Percentiles rank a stretch among this genome's conserved stretches.
These are phyloP conservation scores for Ascochyta fabae DNA, from an alignment of 2,329 filamentous ascomycete species.

Conservation along the genomic window DNA sequence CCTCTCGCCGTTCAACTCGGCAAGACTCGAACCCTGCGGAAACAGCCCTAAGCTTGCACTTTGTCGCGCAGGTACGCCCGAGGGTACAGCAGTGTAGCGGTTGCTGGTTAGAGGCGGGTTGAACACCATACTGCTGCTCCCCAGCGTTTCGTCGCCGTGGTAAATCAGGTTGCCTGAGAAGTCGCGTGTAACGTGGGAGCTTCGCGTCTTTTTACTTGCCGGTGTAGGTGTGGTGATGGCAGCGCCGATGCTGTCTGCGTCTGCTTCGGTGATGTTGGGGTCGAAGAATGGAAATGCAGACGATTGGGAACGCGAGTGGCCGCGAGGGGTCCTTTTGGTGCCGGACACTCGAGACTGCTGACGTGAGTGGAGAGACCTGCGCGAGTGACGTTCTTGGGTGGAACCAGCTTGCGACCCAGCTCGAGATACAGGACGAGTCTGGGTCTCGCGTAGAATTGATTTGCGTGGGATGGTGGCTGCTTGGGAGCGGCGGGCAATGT, in stretches of 20 bases:
- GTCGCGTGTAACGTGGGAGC: conserved; percentile 22
- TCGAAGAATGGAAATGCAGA: conserved; percentile 40
- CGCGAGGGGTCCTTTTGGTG: conserved; percentile 22
- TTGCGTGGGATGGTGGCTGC: conserved; percentile 16
- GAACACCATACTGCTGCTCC: conserved; percentile 26
- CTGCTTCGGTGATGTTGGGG: conserved; percentile 12
- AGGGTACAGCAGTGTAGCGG: conserved; percentile 1
- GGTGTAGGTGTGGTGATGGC: conserved; percentile 9
- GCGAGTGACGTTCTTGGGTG: conserved; percentile 32
- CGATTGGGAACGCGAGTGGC: conserved; percentile 36
- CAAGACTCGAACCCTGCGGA: conserved; percentile 18
- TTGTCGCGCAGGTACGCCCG: conserved; percentile 1
- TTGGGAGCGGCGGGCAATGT: conserved; percentile 10
- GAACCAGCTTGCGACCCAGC: conserved; percentile 19
- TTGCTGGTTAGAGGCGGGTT: conserved; percentile 12
- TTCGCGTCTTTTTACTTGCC: background rate
- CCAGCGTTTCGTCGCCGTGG: conserved; percentile 28
- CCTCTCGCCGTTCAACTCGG: conserved; percentile 11
- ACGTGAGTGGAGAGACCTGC: conserved; percentile 32
- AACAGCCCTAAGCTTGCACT: conserved; percentile 21
- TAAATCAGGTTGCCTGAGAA: conserved; percentile 29
- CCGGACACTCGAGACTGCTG: conserved; percentile 29
- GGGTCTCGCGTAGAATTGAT: conserved; percentile 9
- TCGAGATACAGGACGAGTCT: conserved; percentile 3
- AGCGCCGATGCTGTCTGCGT: conserved; percentile 13